phyloP scores from a whole-genome alignment of 139 green algal genomes.

The Micromonas commoda region DNA sequence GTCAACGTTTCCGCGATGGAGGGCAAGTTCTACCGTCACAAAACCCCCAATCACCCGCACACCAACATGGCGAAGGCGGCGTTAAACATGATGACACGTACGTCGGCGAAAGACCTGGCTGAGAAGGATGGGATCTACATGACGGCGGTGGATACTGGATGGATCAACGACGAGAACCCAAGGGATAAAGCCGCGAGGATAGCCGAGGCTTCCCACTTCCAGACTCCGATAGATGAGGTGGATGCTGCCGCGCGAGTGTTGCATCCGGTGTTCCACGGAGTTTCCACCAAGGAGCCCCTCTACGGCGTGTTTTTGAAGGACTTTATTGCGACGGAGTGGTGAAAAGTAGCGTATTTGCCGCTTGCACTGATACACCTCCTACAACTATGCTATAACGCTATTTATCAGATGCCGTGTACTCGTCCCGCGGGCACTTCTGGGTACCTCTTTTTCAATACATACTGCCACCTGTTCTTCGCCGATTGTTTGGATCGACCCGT shows the following conservation, averaged over 20 bases:
- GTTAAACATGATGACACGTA: constrained; percentile 27
- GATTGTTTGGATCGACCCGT: too few relatives aligned
- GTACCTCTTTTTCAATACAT: too few relatives aligned
- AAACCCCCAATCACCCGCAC: constrained; percentile 23
- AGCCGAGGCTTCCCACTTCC: background rate
- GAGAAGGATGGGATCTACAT: constrained; percentile 17
- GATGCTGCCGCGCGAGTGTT: constrained; percentile 22
- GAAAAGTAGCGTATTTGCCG: too few relatives aligned
- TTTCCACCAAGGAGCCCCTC: background rate
- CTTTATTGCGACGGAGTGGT: constrained; percentile 14
- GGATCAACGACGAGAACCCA: constrained; percentile 29
- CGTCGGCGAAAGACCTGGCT: background rate
- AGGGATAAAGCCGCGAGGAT: background rate
- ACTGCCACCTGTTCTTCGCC: too few relatives aligned
- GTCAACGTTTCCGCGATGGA: constrained; percentile 25
- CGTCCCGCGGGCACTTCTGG: too few relatives aligned
- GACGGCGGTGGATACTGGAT: constrained; percentile 17
- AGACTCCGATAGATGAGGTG: constrained; percentile 20
- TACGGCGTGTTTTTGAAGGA: constrained; percentile 17
- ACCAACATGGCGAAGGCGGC: constrained; percentile 27
- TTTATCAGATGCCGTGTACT: too few relatives aligned
- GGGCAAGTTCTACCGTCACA: constrained; percentile 27
- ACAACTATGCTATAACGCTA: too few relatives aligned
- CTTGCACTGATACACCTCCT: too few relatives aligned
- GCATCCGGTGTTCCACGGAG: constrained; percentile 18